Evolutionary conservation across 495 filamentous ascomycete genomes (phyloP), one percentile per base, ranked within the genome.

Genomic region (Trichoderma parareesei): DNA sequence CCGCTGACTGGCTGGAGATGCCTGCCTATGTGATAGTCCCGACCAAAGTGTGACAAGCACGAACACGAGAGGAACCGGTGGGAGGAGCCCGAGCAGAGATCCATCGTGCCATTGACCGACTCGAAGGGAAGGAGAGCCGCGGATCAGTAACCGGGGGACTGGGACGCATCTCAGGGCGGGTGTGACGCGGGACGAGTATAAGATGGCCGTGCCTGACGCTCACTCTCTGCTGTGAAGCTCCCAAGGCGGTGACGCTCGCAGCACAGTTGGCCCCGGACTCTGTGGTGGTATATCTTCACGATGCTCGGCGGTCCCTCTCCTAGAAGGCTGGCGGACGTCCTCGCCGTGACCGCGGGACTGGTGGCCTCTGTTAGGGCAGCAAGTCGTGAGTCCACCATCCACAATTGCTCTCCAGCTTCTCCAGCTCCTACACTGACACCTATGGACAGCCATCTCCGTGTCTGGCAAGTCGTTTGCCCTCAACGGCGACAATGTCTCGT

Each of bases 401-500:
- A 41, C 40, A 27, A 27, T 27, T 27, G 27, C 27, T 27, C 27
- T 27, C 27, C 27, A 27, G 27, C 27, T 27, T 27, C 27, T 27
- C 27, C 27, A 27, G 27, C 27, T 27, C 27, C 27, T 2, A 27
- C 11, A 57, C 53, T 57, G 27, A 57, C 27, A 4, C 37, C 5
- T 0, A 2, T 57, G 4, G 20, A 35, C 16, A 57, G 61, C 61
- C 42, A 63, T 63, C 61, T 43, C 38, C 16, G 61, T 63, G n/a
- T 37, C 41, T 40, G 61, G 61, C n/a, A 63, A 42, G 16, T 75
- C 74, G 7, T 84, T 84, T 65, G 71, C 79, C 14, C 71, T 84
- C 13, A 77, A 79, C 63, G 81, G 79, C 27, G 71, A 77, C 35
- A 75, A 74, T 65, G 73, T 82, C 40, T 82, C 81, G 18, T 84